Evolutionary conservation across 768 basidiomycete genomes (phyloP).

Genomic region (Tulasnella sp.): DNA sequence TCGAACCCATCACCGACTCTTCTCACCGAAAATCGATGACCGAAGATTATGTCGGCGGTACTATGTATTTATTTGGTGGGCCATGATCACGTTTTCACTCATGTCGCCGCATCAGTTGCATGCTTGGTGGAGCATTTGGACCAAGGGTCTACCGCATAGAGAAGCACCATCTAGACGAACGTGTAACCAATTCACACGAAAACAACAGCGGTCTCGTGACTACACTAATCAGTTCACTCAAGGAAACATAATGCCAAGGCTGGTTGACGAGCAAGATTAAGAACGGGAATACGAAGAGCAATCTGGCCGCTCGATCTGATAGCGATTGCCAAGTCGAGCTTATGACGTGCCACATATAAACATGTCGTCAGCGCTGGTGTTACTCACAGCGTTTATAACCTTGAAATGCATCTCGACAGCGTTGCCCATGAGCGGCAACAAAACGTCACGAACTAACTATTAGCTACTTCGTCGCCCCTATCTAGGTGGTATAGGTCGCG

Average conservation of each 20-base stretch:
- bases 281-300: conserved; percentile 72
- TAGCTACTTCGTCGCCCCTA: no score
- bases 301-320: conserved; percentile 54
- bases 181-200: no score
- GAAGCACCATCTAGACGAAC: conserved; percentile 76
- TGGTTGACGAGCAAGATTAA: conserved; percentile 3
- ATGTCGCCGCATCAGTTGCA: no score
- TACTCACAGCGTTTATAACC: conserved; percentile 34
- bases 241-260: conserved; percentile 56
- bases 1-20: no score
- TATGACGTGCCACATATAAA: conserved; percentile 45
- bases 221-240: conserved; percentile 32
- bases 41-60: no score
- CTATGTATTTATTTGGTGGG: no score
- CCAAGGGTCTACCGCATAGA: conserved; percentile 70
- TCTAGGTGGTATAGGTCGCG: no score
- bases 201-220: conserved; percentile 12
- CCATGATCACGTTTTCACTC: no score
- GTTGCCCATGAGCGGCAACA: conserved; percentile 88
- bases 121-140: no score
- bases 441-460: conserved; percentile 69
- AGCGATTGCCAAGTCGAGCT: conserved; percentile 72
- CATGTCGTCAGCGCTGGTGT: not conserved
- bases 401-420: conserved; percentile 39
- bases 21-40: no score